Percentiles rank a stretch among this genome's conserved stretches.
Evolutionary conservation across 2,329 filamentous ascomycete genomes (phyloP).

Genomic region (Fusarium chaquense): DNA sequence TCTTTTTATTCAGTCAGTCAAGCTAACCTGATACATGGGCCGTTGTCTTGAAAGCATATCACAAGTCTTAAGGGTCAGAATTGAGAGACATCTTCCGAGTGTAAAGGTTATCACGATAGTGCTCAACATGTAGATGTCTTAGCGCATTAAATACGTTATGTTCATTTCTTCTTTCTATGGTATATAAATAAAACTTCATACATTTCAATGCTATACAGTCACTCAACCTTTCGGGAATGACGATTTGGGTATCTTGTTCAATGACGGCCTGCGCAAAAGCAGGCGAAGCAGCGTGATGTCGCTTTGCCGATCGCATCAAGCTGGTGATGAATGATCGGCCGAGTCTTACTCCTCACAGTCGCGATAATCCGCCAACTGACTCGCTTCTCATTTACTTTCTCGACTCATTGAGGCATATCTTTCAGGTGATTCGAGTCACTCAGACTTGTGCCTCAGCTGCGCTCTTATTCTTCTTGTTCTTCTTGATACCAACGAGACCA

Average conservation of each 20-base stretch:
- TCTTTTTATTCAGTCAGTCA: no score
- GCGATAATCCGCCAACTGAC: neutral
- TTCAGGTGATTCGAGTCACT: neutral
- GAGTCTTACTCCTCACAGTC: neutral
- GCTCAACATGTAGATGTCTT: neutral
- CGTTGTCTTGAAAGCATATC: neutral
- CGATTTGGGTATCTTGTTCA: slow-evolving; percentile 17
- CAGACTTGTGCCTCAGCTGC: slow-evolving; percentile 26
- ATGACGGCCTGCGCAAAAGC: neutral
- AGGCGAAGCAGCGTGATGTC: neutral
- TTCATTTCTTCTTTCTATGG: slow-evolving; percentile 11
- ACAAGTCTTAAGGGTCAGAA: neutral
- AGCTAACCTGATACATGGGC: no score
- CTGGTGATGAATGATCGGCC: neutral
- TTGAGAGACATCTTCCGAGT: neutral
- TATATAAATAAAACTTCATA: slow-evolving; percentile 23
- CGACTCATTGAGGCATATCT: neutral
- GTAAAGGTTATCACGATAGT: neutral
- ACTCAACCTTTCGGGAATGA: slow-evolving; percentile 8
- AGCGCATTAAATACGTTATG: neutral
- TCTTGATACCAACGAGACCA: slow-evolving; percentile 29
- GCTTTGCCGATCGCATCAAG: neutral
- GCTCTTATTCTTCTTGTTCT: slow-evolving; percentile 29
- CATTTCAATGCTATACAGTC: slow-evolving; percentile 11
- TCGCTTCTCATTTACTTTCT: neutral